A percentile compares a stretch with the other conserved stretches of the same genome.
These are phyloP conservation scores for Neonectria punicea DNA, from an alignment of 2,329 filamentous ascomycete species.

Conservation along the genomic window DNA sequence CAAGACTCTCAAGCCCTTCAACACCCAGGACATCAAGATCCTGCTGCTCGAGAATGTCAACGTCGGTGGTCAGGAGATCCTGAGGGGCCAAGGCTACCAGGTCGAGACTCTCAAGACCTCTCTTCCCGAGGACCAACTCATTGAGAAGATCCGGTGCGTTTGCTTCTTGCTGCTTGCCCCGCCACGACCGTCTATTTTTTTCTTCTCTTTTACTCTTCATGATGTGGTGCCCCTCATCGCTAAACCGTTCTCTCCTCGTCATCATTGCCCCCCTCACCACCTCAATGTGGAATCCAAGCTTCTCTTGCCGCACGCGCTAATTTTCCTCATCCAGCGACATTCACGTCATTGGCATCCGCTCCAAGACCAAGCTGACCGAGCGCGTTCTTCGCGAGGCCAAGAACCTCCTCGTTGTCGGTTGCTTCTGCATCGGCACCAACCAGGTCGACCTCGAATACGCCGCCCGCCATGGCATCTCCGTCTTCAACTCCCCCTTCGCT, in stretches of 20 bases:
- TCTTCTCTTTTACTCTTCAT: constrained; percentile 14
- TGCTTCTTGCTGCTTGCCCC: constrained; percentile 22
- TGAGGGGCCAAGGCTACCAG: constrained; percentile 90
- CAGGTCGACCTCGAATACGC: constrained; percentile 90
- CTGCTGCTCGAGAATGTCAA: constrained; percentile 97
- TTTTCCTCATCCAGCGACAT: constrained; percentile 72
- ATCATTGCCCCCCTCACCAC: constrained; percentile 23
- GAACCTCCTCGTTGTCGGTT: constrained; percentile 94
- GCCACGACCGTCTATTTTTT: constrained; percentile 21
- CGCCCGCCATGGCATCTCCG: constrained; percentile 86
- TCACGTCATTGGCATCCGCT: constrained; percentile 97
- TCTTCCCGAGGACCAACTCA: constrained; percentile 89
- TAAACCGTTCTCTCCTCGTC: not conserved
- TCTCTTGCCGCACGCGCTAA: constrained; percentile 31
- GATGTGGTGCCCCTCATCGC: constrained; percentile 28
- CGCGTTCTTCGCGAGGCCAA: constrained; percentile 88
- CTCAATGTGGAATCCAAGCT: not conserved
- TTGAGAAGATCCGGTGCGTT: constrained; percentile 91
- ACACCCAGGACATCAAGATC: constrained; percentile 96
- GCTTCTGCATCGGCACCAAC: constrained; percentile 99
- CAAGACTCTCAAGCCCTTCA: constrained; percentile 94
- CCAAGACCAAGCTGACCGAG: constrained; percentile 93
- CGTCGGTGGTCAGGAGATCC: constrained; percentile 84
- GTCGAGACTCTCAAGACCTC: constrained; percentile 92
- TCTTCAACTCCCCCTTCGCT: constrained; percentile 99